phyloP scores from a whole-genome alignment of 208 protist genomes.

The Wallacemonas rigidus region DNA sequence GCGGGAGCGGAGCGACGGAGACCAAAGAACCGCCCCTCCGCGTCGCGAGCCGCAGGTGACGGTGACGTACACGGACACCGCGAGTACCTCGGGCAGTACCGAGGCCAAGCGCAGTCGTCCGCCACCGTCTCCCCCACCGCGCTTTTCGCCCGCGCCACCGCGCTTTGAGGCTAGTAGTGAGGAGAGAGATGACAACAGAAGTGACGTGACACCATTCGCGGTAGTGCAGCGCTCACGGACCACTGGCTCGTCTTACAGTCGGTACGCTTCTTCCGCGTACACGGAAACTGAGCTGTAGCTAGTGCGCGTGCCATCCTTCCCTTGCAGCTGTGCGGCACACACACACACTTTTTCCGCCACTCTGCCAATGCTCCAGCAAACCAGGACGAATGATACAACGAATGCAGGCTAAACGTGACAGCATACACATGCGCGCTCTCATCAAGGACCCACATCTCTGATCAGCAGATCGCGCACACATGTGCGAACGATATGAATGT shows the following conservation, averaged over 20 bases:
- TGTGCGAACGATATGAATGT: too few relatives aligned
- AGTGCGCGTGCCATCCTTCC: too few relatives aligned
- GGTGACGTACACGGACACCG: neutral
- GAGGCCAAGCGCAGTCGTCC: neutral
- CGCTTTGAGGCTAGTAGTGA: constrained; percentile 15
- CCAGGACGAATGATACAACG: too few relatives aligned
- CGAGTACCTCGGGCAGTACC: neutral
- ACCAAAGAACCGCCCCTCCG: neutral
- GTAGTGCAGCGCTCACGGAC: neutral
- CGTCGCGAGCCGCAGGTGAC: constrained; percentile 11
- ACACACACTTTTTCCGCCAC: too few relatives aligned
- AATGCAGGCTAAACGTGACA: too few relatives aligned
- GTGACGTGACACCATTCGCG: constrained; percentile 7
- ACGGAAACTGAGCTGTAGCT: constrained; percentile 1
- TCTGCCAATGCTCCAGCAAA: too few relatives aligned
- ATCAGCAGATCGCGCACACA: too few relatives aligned
- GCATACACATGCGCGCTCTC: too few relatives aligned
- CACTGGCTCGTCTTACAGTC: neutral
- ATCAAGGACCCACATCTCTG: too few relatives aligned
- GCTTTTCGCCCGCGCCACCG: constrained; percentile 13
- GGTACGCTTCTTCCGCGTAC: neutral
- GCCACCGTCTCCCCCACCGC: constrained; percentile 8
- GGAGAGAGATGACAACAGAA: constrained; percentile 9
- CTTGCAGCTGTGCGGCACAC: too few relatives aligned
- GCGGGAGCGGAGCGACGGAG: constrained; percentile 14